Base-by-base conservation (phyloP, 106 monocot genomes). In the Platanthera guangdongensis region DNA sequence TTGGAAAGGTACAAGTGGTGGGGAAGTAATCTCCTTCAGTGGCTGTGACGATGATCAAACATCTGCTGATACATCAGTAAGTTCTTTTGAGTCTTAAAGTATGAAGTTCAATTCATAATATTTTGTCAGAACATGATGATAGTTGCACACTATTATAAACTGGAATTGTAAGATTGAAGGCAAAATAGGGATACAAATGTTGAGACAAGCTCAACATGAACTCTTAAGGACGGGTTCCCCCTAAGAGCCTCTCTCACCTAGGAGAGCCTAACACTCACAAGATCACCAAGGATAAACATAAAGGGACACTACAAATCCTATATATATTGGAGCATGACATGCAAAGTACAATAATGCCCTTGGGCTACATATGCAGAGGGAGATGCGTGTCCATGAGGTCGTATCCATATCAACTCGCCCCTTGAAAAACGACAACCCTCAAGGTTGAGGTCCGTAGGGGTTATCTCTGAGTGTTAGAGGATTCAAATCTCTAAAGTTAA, bases 31-130 rank as follows among this genome's bases (percentile, higher is more conserved):
- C 51, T 89, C 88, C 52, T 94, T 97, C 68, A 97, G 93, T 79
- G 97, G 97, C 39, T 97, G 91, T 80, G 94, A 91, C 79, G 97
- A 97, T 82, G 47, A 92, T 76, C 95, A 95, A 81, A 92, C 90
- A 7, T 92, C 95, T 76, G 95, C 92, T 72, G 95, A 95, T 83
- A 95, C 95, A 46, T 86, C 92, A 74, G 95, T 95, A 81, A 87
- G 51, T 30, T 28, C 16, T 51, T 74, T 75, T 80, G 5, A 14
- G 39, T 75, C 18, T 73, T 8, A 16, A 51, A 19, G 19, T 11
- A 45, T 50, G 51, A 73, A 28, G 73, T 28, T 21, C 22, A 39
- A 19, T 50, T 72, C 39, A 50, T 72, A 18, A 8, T 48, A 50
- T 72, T 72, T 52, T 64, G 52, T 52, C n/a, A 51, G 73, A 25